A percentile compares a stretch with the other conserved stretches of the same genome.
phyloP scores from a whole-genome alignment of 768 basidiomycete genomes.

The Rhizopogon vulgaris region DNA sequence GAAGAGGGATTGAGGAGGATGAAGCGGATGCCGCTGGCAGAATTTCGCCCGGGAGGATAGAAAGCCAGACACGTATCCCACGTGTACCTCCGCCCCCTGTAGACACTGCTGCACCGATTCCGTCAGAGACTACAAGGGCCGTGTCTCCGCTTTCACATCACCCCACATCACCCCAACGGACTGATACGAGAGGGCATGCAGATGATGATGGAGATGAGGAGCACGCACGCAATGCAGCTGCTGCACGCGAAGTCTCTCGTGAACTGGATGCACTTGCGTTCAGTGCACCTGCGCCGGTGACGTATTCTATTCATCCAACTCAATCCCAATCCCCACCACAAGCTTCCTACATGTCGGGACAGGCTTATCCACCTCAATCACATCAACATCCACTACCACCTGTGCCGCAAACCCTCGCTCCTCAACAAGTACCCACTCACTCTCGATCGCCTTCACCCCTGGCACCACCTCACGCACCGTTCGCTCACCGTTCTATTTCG shows the following conservation, averaged over 20 bases:
- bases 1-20: neutral
- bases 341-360: neutral
- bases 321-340: constrained; percentile 8
- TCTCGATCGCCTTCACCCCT: constrained; percentile 21
- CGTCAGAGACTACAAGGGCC: neutral
- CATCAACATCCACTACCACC: neutral
- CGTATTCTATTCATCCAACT: constrained; percentile 13
- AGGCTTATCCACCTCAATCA: neutral
- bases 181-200: neutral
- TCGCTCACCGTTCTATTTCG: constrained; percentile 32
- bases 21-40: neutral
- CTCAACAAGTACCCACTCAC: constrained; percentile 5
- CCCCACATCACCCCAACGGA: constrained; percentile 5
- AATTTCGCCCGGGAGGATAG: constrained; percentile 9
- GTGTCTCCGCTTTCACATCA: neutral
- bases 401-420: constrained; percentile 2
- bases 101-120: constrained; percentile 15
- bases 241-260: constrained; percentile 59
- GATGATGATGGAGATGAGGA: constrained; percentile 38
- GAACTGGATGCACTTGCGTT: constrained; percentile 57
- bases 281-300: constrained; percentile 18
- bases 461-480: constrained; percentile 35
- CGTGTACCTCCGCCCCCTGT: constrained; percentile 36
- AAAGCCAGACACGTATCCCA: constrained; percentile 22
- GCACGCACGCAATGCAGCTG: constrained; percentile 54